Evolutionary conservation across 768 basidiomycete species (phyloP).

Genomic region (Termitomyces sp.): DNA sequence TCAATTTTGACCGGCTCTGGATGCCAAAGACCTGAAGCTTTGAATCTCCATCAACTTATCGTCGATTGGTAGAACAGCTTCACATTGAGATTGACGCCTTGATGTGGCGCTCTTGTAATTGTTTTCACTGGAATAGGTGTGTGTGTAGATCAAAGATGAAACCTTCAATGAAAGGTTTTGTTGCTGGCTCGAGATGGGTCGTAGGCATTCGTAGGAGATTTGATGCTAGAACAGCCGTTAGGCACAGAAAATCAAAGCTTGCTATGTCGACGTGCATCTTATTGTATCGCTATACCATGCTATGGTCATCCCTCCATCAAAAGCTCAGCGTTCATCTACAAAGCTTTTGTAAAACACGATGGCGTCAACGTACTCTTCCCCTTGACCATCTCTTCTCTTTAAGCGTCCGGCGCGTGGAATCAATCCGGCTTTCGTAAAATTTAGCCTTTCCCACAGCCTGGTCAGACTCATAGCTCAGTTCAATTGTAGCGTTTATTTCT

Average conservation of each 20-base stretch:
- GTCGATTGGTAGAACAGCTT: not conserved
- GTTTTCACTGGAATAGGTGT: not conserved
- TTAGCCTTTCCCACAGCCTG: constrained; percentile 78
- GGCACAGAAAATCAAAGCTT: not conserved
- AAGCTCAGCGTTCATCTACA: constrained; percentile 23
- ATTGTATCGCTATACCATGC: not conserved
- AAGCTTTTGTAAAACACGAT: constrained; percentile 82
- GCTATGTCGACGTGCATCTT: not conserved
- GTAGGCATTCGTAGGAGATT: not conserved
- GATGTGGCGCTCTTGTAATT: not conserved
- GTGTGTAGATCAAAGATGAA: not conserved
- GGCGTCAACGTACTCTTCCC: constrained; percentile 88
- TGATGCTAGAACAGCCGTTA: too few relatives aligned
- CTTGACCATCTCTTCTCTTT: constrained; percentile 55
- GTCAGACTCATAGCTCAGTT: not conserved
- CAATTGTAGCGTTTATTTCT: not conserved
- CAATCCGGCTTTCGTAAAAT: constrained; percentile 72
- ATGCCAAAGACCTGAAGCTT: too few relatives aligned
- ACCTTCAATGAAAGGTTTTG: not conserved
- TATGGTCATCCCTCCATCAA: not conserved
- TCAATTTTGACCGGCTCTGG: not conserved
- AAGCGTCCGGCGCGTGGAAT: constrained; percentile 77
- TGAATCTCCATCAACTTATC: not conserved
- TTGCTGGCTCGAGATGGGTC: not conserved
- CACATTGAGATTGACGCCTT: not conserved